Evolutionary conservation across 768 basidiomycete genomes (phyloP).

Genomic region (Termitomyces sp.): DNA sequence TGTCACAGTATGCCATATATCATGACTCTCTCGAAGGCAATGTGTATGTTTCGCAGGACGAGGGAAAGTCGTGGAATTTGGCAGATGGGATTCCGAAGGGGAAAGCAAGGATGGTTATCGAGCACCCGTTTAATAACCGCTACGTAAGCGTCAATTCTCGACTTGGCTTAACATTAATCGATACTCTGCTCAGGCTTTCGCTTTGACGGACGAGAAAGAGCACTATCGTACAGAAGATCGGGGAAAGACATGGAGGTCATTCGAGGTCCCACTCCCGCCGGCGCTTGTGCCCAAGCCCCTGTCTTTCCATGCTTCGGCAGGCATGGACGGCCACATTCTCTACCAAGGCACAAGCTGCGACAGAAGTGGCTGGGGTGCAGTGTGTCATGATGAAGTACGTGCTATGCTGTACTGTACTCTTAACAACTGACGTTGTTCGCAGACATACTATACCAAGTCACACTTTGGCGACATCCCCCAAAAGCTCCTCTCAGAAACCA

Average conservation of each 20-base stretch:
- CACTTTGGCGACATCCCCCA: slow-evolving; percentile 62
- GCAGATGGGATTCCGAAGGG: slow-evolving; percentile 50
- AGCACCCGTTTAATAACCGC: slow-evolving; percentile 81
- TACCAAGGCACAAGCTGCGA: slow-evolving; percentile 74
- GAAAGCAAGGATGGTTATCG: slow-evolving; percentile 64
- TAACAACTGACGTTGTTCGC: slow-evolving; percentile 4
- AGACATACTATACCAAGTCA: slow-evolving; percentile 90
- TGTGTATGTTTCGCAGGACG: slow-evolving; percentile 77
- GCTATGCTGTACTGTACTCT: background rate
- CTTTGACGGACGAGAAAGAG: slow-evolving; percentile 62
- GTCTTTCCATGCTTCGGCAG: slow-evolving; percentile 82
- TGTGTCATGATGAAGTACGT: slow-evolving; percentile 72
- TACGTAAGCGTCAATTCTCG: slow-evolving; percentile 41
- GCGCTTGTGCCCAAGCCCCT: slow-evolving; percentile 60
- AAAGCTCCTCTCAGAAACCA: slow-evolving; percentile 62
- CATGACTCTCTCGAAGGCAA: slow-evolving; percentile 68
- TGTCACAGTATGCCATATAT: no score
- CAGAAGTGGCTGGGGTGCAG: slow-evolving; percentile 40
- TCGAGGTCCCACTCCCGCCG: slow-evolving; percentile 59
- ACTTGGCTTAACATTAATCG: background rate
- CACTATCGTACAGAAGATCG: slow-evolving; percentile 90
- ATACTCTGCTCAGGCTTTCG: slow-evolving; percentile 66
- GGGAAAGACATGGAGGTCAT: slow-evolving; percentile 83
- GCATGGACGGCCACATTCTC: slow-evolving; percentile 66
- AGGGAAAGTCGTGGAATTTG: slow-evolving; percentile 68